Base-by-base conservation (phyloP, 2,329 filamentous ascomycete genomes). In the Ophiostoma himal-ulmi region DNA sequence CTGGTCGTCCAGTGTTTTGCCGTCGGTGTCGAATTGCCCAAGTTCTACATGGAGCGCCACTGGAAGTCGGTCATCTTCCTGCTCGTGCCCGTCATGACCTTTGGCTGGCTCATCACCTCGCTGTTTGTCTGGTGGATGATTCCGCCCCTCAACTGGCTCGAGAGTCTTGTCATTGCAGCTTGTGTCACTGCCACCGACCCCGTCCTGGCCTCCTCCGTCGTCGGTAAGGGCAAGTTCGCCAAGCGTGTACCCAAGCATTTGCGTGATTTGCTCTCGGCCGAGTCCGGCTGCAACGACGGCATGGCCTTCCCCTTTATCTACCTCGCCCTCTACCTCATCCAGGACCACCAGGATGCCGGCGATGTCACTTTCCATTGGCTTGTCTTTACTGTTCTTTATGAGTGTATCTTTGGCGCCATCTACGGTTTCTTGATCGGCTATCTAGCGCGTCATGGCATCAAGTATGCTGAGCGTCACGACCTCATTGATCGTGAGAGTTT, bases 261-360 rank as follows among this genome's bases (percentile, higher is more conserved):
- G 81, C 88, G 95, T 84, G 95, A 99, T 81, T 78, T 99, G 68
- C 84, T 99, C 14, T 99, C 95, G 5, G 94, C 94, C 70, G 95
- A 99, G 81, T 99, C 95, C 8, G 95, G 95, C 39, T 99, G 95
- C 82, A 99, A 99, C 84, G 95, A 99, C 79, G 95, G 95, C 81
- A 99, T 99, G 95, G 95, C 95, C 1, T 99, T 99, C 77, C 95
- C 95, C 0, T 99, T 99, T 79, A 88, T 99, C 76, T 99, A 99
- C 78, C 85, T 99, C 39, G 90, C 92, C 0, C 83, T 97, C 39
- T 98, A 97, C 79, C 86, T 98, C 66, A 92, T 98, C 74, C 88
- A 91, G 74, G 97, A 94, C 78, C 84, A 90, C 73, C 88, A 88
- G 37, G 79, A 91, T 75, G 88, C 91, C 5, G 80, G 81, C 66